These are phyloP conservation scores for Penicillium sp. DNA, from an alignment of 2,329 filamentous ascomycete genomes.

Conservation along the genomic window DNA sequence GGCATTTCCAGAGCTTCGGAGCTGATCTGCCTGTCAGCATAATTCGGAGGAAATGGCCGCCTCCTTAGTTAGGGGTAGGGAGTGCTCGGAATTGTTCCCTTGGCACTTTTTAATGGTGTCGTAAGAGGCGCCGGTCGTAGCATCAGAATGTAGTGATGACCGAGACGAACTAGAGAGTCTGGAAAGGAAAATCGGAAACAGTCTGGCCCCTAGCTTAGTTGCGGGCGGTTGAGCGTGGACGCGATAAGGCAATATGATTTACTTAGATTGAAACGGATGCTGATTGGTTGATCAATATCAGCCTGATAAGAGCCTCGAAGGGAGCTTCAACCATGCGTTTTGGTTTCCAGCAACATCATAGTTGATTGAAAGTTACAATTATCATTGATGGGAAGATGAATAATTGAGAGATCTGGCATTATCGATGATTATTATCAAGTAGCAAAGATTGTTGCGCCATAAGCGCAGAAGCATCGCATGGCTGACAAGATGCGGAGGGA, in stretches of 20 bases:
- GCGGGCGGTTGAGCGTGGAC: neutral
- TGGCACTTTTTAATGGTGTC: neutral
- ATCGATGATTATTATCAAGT: neutral
- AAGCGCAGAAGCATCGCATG: neutral
- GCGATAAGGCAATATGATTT: neutral
- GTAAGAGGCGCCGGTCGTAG: neutral
- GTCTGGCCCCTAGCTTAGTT: neutral
- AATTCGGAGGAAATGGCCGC: neutral
- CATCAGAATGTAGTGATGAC: neutral
- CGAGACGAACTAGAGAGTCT: neutral
- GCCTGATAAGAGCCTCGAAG: slow-evolving; percentile 15
- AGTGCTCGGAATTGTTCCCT: neutral
- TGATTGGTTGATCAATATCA: slow-evolving; percentile 13
- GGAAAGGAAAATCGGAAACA: neutral
- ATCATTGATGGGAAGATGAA: no score
- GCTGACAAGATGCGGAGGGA: neutral
- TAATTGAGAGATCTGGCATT: neutral
- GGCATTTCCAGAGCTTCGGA: neutral
- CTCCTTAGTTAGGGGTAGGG: neutral
- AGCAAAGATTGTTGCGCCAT: neutral
- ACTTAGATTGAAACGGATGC: neutral
- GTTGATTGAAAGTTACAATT: neutral
- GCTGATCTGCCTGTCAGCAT: neutral
- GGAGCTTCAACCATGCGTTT: neutral
- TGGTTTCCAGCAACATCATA: neutral